Conservation (phyloP, 306 rosid genomes). For the Cucumis sativus region DNA sequence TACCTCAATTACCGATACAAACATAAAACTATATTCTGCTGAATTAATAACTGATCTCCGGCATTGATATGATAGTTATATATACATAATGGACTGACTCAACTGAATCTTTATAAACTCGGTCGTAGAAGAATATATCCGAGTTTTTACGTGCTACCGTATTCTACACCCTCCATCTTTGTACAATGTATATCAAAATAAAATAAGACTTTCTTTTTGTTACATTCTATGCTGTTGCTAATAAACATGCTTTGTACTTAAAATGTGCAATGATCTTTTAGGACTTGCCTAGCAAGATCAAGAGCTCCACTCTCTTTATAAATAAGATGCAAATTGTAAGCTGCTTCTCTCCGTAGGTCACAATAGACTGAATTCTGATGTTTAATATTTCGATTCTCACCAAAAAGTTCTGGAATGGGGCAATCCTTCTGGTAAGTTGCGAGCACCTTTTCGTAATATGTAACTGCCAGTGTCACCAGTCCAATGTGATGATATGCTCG, state of each 20-base stretch:
- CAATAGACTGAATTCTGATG: slow-evolving; percentile 45
- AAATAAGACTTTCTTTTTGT: not conserved
- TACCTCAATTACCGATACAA: too few relatives aligned
- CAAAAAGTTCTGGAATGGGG: slow-evolving; percentile 58
- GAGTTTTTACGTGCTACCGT: too few relatives aligned
- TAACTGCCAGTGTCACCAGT: slow-evolving; percentile 52
- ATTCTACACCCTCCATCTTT: not conserved
- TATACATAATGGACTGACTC: not conserved
- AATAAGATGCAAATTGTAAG: slow-evolving; percentile 73
- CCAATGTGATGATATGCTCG: slow-evolving; percentile 83
- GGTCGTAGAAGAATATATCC: not conserved
- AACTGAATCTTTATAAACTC: not conserved
- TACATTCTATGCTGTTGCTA: not conserved
- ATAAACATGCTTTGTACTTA: slow-evolving; percentile 9
- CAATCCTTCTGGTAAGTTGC: slow-evolving; percentile 46
- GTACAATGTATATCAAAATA: not conserved
- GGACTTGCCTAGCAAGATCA: slow-evolving; percentile 82
- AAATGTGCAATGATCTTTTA: slow-evolving; percentile 55
- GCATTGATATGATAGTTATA: too few relatives aligned
- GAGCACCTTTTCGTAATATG: slow-evolving; percentile 61
- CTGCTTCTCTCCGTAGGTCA: slow-evolving; percentile 78
- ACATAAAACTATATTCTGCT: too few relatives aligned
- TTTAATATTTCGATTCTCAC: slow-evolving; percentile 30
- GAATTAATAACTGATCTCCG: too few relatives aligned
- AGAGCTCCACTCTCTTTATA: slow-evolving; percentile 74